Evolutionary conservation across 129 eudicot genomes (phyloP).

Genomic region (Escallonia rubra): DNA sequence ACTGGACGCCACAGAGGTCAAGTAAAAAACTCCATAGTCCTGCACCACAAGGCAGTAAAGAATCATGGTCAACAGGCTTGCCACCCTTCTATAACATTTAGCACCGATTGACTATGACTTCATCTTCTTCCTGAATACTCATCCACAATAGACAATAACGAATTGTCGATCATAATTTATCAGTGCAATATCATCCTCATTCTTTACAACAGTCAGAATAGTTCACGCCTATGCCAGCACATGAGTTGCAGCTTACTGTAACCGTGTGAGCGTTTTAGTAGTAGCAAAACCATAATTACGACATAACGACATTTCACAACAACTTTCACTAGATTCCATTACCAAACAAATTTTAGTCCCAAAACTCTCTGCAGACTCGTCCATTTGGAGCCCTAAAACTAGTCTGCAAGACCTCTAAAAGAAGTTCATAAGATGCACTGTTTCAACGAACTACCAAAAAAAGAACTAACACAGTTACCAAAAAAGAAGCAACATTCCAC

Average conservation of each 20-base stretch:
- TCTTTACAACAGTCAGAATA: too few relatives aligned
- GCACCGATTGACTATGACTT: not conserved
- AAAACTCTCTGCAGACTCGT: too few relatives aligned
- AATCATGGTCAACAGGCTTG: not conserved
- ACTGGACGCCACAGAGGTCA: not conserved
- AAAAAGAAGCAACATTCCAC: constrained; percentile 1
- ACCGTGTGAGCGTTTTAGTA: too few relatives aligned
- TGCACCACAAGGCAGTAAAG: not conserved
- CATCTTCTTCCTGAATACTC: not conserved
- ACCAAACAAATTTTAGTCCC: too few relatives aligned
- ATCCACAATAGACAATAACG: not conserved
- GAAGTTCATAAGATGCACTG: not conserved
- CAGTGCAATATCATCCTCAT: not conserved
- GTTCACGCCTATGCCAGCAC: too few relatives aligned
- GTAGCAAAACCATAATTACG: too few relatives aligned
- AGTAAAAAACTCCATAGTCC: not conserved
- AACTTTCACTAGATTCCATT: too few relatives aligned
- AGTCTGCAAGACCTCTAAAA: too few relatives aligned
- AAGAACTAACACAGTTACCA: not conserved
- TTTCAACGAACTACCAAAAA: too few relatives aligned
- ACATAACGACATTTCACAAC: too few relatives aligned
- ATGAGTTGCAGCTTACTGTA: too few relatives aligned
- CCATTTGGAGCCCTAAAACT: too few relatives aligned
- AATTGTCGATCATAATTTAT: not conserved
- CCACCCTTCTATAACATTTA: not conserved